Evolutionary conservation across 305 asterid species (phyloP).

Genomic region (Fraxinus latifolia): DNA sequence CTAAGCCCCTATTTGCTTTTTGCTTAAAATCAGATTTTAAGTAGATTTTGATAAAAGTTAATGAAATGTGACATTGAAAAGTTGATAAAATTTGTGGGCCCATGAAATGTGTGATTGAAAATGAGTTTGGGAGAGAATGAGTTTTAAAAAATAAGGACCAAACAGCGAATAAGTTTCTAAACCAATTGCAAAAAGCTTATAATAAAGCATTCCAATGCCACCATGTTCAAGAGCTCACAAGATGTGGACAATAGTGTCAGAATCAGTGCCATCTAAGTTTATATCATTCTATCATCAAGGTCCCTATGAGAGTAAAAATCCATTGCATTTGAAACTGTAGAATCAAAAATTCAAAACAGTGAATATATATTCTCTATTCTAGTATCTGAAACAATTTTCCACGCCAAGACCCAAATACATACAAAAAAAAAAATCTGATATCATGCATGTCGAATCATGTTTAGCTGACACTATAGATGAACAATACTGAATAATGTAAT

Average conservation of each 20-base stretch:
- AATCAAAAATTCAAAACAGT: not conserved
- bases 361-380: not conserved
- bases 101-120: not conserved
- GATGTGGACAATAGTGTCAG: not conserved
- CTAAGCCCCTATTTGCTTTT: not conserved
- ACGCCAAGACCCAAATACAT: not conserved
- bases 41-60: no score
- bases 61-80: no score
- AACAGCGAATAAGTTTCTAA: not conserved
- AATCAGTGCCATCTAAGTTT: not conserved
- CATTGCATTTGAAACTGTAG: not conserved
- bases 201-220: not conserved
- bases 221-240: not conserved
- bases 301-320: not conserved
- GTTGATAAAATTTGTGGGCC: not conserved
- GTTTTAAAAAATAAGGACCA: not conserved
- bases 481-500: not conserved
- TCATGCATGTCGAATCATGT: not conserved
- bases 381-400: not conserved
- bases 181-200: not conserved
- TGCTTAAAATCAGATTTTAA: not conserved
- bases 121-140: no score
- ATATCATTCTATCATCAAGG: not conserved
- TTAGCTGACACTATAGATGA: not conserved
- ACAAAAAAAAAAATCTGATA: not conserved